Evolutionary conservation across 805 yeast species (phyloP).

Genomic region (Metschnikowia koreensis): DNA sequence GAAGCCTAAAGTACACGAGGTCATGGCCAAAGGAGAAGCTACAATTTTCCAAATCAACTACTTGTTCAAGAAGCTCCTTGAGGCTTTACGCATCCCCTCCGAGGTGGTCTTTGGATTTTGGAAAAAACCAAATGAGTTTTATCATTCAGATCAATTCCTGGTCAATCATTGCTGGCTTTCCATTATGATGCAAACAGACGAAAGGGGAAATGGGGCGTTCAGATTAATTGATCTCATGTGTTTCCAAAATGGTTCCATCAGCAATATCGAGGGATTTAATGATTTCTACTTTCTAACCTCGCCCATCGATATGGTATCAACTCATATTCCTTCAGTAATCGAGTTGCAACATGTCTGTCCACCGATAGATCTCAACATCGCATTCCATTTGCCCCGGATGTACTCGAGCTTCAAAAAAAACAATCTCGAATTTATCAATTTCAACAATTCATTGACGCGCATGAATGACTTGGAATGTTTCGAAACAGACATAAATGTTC

Average conservation of each 20-base stretch:
- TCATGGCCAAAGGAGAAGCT: conserved; percentile 51
- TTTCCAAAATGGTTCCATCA: conserved; percentile 32
- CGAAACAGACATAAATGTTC: conserved; percentile 74
- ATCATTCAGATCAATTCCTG: conserved; percentile 50
- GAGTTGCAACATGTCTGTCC: conserved; percentile 86
- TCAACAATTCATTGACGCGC: conserved; percentile 72
- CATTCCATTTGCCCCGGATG: conserved; percentile 80
- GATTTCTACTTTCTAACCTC: conserved; percentile 74
- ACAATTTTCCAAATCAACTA: conserved; percentile 73
- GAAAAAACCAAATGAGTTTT: conserved; percentile 68
- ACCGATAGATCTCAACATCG: conserved; percentile 73
- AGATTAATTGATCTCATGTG: conserved; percentile 65
- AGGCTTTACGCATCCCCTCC: conserved; percentile 65
- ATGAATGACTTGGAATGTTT: conserved; percentile 72
- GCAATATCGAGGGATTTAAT: conserved; percentile 35
- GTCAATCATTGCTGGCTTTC: conserved; percentile 89
- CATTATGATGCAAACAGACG: conserved; percentile 64
- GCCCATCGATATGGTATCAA: conserved; percentile 72
- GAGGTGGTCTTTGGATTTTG: conserved; percentile 81
- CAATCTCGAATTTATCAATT: conserved; percentile 56
- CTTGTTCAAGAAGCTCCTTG: conserved; percentile 70
- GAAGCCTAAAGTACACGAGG: conserved; percentile 42
- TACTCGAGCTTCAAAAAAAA: conserved; percentile 75
- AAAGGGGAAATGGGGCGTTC: conserved; percentile 40
- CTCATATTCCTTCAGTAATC: conserved; percentile 81